Base-by-base conservation (phyloP, 1,139 yeast species). In the Arxiozyma slooffiae region DNA sequence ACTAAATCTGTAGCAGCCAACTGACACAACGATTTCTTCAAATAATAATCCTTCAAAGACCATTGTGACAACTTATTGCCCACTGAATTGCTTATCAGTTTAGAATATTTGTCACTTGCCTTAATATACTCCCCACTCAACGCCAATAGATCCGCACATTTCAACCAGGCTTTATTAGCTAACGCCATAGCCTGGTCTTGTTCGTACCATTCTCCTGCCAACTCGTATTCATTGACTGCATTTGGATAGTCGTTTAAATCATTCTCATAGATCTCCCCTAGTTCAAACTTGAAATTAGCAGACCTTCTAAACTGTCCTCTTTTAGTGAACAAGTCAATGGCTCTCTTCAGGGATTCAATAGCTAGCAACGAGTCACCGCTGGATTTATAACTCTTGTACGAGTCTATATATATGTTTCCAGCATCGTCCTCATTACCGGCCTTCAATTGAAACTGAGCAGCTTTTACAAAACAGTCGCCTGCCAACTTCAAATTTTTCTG, bases 281-380 rank as follows among this genome's bases (percentile, higher is more conserved):
- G 76, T 66, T 92, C 97, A 75, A 85, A 80, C 62, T 92, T 85
- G 70, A 86, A 90, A 65, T 88, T 88, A 20, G 98, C 98, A 22
- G 96, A 96, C 66, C 98, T 77, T 66, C 98, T 81, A 70, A 92
- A 94, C 66, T 90, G 96, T 16, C 98, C 98, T 58, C 89, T 81
- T 56, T 81, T 78, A 1, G 96, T 88, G 68, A 90, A 90, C 60
- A 87, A 76, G 57, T 80, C 83, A 54, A 92, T 82, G 0, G 97
- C 96, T 60, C 77, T 78, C 52, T 80, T 77, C 55, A 92, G 74
- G 9, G 89, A 81, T 48, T 81, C 78, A 24, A 86, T 92, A 3
- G 96, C 96, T 53, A 85, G 90, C 1, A 72, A 71, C 1, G 96
- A 92, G 38, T 80, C 73, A 14, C 77, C 78, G 41, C 82, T 83